Evolutionary conservation across 345 rosid species (phyloP).

Genomic region (Salix brachista): DNA sequence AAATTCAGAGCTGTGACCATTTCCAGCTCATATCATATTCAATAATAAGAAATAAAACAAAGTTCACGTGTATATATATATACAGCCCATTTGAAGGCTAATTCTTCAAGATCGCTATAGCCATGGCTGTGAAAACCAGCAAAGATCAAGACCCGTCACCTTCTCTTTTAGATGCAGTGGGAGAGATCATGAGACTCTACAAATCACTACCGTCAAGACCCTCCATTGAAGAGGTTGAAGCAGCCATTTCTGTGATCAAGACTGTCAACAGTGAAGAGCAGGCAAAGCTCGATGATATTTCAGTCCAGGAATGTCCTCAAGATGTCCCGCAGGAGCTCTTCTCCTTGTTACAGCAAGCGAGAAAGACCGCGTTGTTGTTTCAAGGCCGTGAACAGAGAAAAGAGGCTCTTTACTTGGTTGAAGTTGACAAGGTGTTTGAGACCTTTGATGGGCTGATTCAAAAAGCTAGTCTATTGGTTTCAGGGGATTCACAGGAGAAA

Average conservation of each 20-base stretch:
- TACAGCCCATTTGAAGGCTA: neutral
- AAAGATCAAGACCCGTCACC: conserved; percentile 31
- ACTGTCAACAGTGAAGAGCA: conserved; percentile 41
- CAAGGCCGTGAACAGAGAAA: conserved; percentile 49
- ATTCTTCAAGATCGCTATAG: neutral
- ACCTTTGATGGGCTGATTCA: conserved; percentile 50
- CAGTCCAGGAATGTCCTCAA: conserved; percentile 25
- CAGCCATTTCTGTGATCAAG: conserved; percentile 48
- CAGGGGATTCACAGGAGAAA: conserved; percentile 36
- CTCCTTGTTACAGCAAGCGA: conserved; percentile 38
- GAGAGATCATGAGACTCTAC: conserved; percentile 50
- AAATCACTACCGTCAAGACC: conserved; percentile 59
- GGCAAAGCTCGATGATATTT: conserved; percentile 44
- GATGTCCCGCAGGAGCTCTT: conserved; percentile 51
- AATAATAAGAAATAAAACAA: neutral
- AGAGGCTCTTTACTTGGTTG: conserved; percentile 49
- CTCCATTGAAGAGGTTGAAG: conserved; percentile 53
- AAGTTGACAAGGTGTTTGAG: conserved; percentile 42
- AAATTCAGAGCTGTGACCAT: neutral
- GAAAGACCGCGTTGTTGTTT: conserved; percentile 39
- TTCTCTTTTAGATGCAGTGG: conserved; percentile 36
- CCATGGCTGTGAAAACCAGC: conserved; percentile 39
- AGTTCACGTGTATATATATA: neutral
- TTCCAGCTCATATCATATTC: neutral
- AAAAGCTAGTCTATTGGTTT: conserved; percentile 44